phyloP scores from a whole-genome alignment of 306 rosid species.

The Luffa acutangula region DNA sequence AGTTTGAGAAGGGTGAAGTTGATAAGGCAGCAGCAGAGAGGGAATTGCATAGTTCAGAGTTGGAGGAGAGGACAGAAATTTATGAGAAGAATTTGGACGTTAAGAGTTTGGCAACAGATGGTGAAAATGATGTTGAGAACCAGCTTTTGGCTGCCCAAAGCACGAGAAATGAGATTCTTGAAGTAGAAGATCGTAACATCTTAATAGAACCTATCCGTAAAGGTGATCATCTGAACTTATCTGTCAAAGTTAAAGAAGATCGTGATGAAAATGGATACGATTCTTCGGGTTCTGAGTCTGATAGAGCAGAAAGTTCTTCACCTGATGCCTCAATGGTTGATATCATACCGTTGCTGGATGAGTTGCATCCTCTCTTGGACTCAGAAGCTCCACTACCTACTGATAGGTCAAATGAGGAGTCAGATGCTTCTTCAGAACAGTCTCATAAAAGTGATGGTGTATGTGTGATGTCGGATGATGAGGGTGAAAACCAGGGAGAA shows the following conservation, averaged over 20 bases:
- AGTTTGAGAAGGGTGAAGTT: conserved; percentile 17
- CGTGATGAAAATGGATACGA: conserved; percentile 21
- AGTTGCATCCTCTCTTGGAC: conserved; percentile 73
- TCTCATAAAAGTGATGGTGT: conserved; percentile 40
- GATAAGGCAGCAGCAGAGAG: conserved; percentile 17
- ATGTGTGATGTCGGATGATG: conserved; percentile 46
- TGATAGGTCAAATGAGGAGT: conserved; percentile 34
- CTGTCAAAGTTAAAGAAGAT: conserved; percentile 15
- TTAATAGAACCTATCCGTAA: conserved; percentile 16
- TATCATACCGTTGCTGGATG: conserved; percentile 72
- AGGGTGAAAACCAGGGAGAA: conserved; percentile 32
- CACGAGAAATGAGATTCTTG: conserved; percentile 24
- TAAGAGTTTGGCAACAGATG: conserved; percentile 29
- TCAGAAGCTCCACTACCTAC: conserved; percentile 36
- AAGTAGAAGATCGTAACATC: conserved; percentile 21
- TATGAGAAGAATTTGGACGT: conserved; percentile 25
- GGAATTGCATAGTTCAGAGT: conserved; percentile 25
- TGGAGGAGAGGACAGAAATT: conserved; percentile 31
- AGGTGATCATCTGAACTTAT: conserved; percentile 33
- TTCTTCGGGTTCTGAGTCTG: conserved; percentile 53
- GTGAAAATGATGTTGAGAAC: conserved; percentile 24
- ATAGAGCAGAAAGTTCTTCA: conserved; percentile 64
- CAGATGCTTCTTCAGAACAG: conserved; percentile 46
- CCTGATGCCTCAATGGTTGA: conserved; percentile 89
- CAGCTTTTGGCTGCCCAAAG: conserved; percentile 36